Conservation (phyloP, 768 basidiomycete species). For the Pholiota molesta region DNA sequence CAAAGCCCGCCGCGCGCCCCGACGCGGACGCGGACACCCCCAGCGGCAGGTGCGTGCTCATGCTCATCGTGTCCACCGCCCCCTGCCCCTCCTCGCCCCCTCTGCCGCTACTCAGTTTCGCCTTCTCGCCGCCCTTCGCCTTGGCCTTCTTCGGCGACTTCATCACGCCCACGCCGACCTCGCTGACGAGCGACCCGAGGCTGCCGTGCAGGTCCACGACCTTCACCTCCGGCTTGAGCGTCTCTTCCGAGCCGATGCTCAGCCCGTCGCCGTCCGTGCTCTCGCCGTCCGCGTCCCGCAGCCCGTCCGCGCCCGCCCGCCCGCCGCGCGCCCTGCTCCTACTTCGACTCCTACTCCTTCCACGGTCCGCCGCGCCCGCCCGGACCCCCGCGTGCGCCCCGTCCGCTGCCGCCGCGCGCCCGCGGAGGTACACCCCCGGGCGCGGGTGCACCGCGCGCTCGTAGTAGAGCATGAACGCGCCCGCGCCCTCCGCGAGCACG, state of each 20-base stretch:
- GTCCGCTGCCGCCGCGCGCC: background rate
- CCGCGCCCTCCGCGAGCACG: slow-evolving; percentile 71
- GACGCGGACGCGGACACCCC: slow-evolving; percentile 11
- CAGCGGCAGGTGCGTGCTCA: slow-evolving; percentile 19
- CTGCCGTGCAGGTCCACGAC: slow-evolving; percentile 50
- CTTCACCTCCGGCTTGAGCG: slow-evolving; percentile 55
- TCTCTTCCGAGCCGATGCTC: slow-evolving; percentile 61
- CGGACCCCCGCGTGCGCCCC: background rate
- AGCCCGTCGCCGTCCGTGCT: slow-evolving; percentile 14
- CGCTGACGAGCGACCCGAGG: slow-evolving; percentile 48
- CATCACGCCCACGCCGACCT: slow-evolving; percentile 43
- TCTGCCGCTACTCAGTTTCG: background rate
- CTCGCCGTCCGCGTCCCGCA: slow-evolving; percentile 13
- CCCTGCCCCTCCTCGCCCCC: slow-evolving; percentile 2
- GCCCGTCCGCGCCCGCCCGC: slow-evolving; percentile 8
- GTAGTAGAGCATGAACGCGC: slow-evolving; percentile 95
- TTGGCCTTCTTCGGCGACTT: slow-evolving; percentile 26
- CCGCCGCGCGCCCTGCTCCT: slow-evolving; percentile 11
- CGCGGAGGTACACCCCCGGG: slow-evolving; percentile 27
- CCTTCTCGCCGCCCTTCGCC: slow-evolving; percentile 22
- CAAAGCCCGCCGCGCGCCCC: slow-evolving; percentile 32
- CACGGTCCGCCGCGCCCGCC: background rate
- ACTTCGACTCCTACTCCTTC: slow-evolving; percentile 1
- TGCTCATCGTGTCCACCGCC: slow-evolving; percentile 18
- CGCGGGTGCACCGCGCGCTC: slow-evolving; percentile 57